phyloP scores from a whole-genome alignment of 768 basidiomycete genomes.

The Lentinula sp. region DNA sequence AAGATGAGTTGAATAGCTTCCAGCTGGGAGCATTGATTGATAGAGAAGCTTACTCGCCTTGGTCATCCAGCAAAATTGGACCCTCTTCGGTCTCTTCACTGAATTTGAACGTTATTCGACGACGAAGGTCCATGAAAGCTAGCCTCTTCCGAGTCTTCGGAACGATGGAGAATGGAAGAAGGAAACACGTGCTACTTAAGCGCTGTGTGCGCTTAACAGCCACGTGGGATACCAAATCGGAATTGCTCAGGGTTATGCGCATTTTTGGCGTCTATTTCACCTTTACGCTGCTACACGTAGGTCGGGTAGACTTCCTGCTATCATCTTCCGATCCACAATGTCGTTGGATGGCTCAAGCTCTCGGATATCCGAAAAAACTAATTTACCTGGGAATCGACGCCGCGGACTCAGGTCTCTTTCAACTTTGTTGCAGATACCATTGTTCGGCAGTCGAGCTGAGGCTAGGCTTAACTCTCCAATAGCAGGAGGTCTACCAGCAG shows the following conservation, averaged over 20 bases:
- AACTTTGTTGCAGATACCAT: slow-evolving; percentile 6
- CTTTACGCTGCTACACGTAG: background rate
- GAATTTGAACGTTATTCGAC: slow-evolving; percentile 39
- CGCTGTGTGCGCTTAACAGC: background rate
- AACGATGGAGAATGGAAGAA: too few relatives aligned
- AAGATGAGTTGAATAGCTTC: slow-evolving; percentile 2
- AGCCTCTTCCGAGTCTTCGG: too few relatives aligned
- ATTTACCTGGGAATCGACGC: slow-evolving; percentile 1
- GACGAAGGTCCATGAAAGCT: slow-evolving; percentile 31
- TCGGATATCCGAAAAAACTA: background rate
- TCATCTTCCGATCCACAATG: background rate
- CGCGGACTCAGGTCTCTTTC: slow-evolving; percentile 7
- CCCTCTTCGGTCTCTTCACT: slow-evolving; percentile 23
- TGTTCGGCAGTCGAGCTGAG: background rate
- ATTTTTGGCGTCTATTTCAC: background rate
- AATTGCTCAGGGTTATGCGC: background rate
- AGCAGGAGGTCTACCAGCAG: slow-evolving; percentile 3
- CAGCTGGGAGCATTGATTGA: background rate
- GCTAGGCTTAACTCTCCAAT: background rate
- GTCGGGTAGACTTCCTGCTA: background rate
- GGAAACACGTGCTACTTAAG: too few relatives aligned
- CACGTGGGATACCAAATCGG: background rate
- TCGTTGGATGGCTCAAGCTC: background rate
- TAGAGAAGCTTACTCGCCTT: slow-evolving; percentile 25
- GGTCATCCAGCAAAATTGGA: slow-evolving; percentile 40